Evolutionary conservation across 2,329 filamentous ascomycete species (phyloP).

Genomic region (Aureobasidium zeae): DNA sequence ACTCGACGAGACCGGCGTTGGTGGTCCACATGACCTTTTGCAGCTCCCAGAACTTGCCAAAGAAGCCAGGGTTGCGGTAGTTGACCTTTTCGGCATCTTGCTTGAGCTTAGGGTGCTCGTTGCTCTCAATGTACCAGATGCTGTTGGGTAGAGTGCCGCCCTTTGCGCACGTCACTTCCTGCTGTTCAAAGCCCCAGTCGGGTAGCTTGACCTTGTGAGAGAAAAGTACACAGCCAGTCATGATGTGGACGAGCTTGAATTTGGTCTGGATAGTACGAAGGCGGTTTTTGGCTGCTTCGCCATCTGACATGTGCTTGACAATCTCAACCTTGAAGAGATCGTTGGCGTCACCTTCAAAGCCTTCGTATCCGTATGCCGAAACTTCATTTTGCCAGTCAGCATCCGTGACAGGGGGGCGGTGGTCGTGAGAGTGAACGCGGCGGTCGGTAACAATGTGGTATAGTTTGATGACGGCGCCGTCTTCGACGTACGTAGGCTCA

Average conservation of each 20-base stretch:
- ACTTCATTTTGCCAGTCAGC: conserved; percentile 49
- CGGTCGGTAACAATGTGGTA: conserved; percentile 79
- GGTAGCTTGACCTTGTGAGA: conserved; percentile 99
- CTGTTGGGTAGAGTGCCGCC: conserved; percentile 91
- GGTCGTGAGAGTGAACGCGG: conserved; percentile 91
- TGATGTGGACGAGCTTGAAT: conserved; percentile 88
- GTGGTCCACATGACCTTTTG: conserved; percentile 99
- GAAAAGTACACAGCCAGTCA: conserved; percentile 94
- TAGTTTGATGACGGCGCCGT: conserved; percentile 72
- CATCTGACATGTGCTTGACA: conserved; percentile 76
- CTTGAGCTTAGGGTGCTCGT: conserved; percentile 70
- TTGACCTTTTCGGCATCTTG: conserved; percentile 84
- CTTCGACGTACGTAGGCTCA: conserved; percentile 59
- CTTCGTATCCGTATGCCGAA: conserved; percentile 93
- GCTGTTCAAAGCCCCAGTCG: conserved; percentile 95
- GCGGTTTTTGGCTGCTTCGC: conserved; percentile 68
- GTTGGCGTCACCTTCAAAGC: conserved; percentile 93
- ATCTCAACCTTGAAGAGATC: conserved; percentile 94
- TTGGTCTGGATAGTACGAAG: conserved; percentile 92
- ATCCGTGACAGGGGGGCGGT: conserved; percentile 76
- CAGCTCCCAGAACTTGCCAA: conserved; percentile 95
- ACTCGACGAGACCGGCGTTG: conserved; percentile 91
- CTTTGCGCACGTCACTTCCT: conserved; percentile 95
- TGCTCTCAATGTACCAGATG: conserved; percentile 91
- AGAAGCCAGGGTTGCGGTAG: conserved; percentile 87